Conservation (phyloP, 208 protist genomes). For the Leishmania guyanensis region DNA sequence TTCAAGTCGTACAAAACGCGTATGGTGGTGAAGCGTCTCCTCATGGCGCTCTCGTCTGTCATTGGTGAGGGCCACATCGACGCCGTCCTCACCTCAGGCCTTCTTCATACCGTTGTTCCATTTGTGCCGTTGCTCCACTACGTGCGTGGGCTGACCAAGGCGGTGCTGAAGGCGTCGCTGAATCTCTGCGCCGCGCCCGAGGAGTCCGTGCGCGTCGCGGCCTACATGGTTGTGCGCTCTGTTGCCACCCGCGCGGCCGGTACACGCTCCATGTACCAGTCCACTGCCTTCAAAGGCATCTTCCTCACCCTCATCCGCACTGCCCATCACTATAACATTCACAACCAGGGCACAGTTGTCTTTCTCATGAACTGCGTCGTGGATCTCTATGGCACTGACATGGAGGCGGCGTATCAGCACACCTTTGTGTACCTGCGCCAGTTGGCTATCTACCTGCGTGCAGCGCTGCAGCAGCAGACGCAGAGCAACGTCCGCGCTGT, state of each 20-base stretch:
- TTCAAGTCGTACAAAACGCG: conserved; percentile 80
- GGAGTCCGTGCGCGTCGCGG: conserved; percentile 83
- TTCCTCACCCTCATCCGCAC: conserved; percentile 93
- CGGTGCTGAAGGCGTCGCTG: conserved; percentile 73
- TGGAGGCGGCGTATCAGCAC: conserved; percentile 93
- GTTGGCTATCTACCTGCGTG: conserved; percentile 96
- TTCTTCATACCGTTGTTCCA: conserved; percentile 75
- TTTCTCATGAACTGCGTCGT: conserved; percentile 95
- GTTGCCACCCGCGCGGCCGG: conserved; percentile 87
- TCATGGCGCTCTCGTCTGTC: conserved; percentile 64
- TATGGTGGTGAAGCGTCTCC: conserved; percentile 76
- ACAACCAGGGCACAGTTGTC: conserved; percentile 76
- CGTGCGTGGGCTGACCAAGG: conserved; percentile 81
- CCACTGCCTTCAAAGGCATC: conserved; percentile 90
- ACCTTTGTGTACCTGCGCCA: conserved; percentile 98
- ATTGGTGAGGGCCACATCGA: conserved; percentile 71
- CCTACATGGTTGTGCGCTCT: conserved; percentile 87
- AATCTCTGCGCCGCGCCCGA: conserved; percentile 71
- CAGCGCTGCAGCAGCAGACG: conserved; percentile 90
- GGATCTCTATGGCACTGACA: conserved; percentile 95
- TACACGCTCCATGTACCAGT: conserved; percentile 92
- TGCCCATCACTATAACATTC: conserved; percentile 81
- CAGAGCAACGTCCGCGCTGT: conserved; percentile 92
- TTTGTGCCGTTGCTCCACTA: conserved; percentile 92
- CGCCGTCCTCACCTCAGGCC: conserved; percentile 55